These are phyloP conservation scores for Xylariales sp. DNA, from an alignment of 2,329 filamentous ascomycete species.

Conservation along the genomic window DNA sequence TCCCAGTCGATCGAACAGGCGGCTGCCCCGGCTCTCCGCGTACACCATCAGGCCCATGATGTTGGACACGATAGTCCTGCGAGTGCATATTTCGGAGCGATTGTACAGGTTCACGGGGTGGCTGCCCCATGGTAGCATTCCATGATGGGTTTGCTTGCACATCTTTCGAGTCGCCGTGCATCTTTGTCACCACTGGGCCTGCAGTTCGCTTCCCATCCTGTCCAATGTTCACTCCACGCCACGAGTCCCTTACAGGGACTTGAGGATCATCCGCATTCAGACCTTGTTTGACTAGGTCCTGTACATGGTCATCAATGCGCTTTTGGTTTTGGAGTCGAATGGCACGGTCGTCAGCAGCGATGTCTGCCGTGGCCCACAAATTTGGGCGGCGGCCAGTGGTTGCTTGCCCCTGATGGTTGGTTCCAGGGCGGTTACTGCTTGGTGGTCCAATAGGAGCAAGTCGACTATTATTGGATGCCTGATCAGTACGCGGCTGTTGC, in stretches of 20 bases:
- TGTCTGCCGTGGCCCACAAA: conserved; percentile 19
- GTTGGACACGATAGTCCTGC: conserved; percentile 12
- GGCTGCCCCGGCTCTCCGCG: conserved; percentile 14
- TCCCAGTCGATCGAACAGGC: conserved; percentile 6
- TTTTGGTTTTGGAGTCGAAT: conserved; percentile 32
- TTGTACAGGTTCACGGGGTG: not conserved
- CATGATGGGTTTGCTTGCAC: conserved; percentile 6
- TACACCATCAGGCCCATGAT: conserved; percentile 10
- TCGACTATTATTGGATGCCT: conserved; percentile 14
- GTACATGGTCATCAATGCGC: conserved; percentile 36
- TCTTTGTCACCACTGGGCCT: conserved; percentile 16
- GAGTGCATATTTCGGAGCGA: conserved; percentile 6
- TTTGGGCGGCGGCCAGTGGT: conserved; percentile 7
- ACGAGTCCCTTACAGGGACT: conserved; percentile 48
- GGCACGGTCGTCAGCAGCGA: conserved; percentile 36
- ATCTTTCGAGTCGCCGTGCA: conserved; percentile 8
- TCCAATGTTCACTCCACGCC: conserved; percentile 39
- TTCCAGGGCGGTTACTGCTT: conserved; percentile 1
- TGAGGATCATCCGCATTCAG: conserved; percentile 39
- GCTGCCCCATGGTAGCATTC: conserved; percentile 2
- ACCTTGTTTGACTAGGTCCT: conserved; percentile 39
- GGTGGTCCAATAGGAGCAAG: conserved; percentile 26
- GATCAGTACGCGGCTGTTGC: conserved; percentile 11
- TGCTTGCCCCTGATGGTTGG: conserved; percentile 7
- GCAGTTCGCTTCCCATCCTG: conserved; percentile 30